Conservation (phyloP, 352 stramenopile genomes). For the Plasmopara muralis region DNA sequence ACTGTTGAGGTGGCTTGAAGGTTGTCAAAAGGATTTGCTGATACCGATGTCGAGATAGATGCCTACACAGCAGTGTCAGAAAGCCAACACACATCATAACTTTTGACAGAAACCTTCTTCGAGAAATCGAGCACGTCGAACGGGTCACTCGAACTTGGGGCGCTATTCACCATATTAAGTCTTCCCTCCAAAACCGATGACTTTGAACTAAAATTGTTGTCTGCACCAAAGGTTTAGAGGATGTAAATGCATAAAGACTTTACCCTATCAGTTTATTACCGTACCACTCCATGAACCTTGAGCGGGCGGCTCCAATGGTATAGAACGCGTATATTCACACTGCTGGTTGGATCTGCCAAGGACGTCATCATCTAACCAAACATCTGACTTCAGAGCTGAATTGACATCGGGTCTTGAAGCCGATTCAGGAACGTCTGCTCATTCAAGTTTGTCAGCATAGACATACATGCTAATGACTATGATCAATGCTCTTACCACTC, state of each 20-base stretch:
- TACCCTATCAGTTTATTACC: not conserved
- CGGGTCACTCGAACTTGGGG: conserved; percentile 18
- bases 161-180: conserved; percentile 12
- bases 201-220: not conserved
- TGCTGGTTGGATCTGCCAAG: conserved; percentile 9
- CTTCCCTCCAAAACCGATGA: not conserved
- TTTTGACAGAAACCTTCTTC: conserved; percentile 23
- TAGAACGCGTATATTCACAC: not conserved
- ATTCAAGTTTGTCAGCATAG: conserved; percentile 4
- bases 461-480: not conserved
- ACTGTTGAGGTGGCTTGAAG: conserved; percentile 9
- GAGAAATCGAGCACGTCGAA: conserved; percentile 28
- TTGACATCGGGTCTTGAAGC: conserved; percentile 4
- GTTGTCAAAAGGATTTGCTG: conserved; percentile 31
- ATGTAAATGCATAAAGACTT: not conserved
- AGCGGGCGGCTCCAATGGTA: conserved; percentile 1
- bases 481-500: conserved; percentile 32
- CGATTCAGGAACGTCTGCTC: conserved; percentile 7
- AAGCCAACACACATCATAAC: not conserved
- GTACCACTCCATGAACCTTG: conserved; percentile 18
- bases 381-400: conserved; percentile 10
- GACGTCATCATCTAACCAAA: conserved; percentile 22
- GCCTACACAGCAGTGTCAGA: conserved; percentile 8
- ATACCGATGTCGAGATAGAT: conserved; percentile 16
- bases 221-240: not conserved